Base-by-base conservation (phyloP, 805 yeast genomes). In the Starmerella apis region DNA sequence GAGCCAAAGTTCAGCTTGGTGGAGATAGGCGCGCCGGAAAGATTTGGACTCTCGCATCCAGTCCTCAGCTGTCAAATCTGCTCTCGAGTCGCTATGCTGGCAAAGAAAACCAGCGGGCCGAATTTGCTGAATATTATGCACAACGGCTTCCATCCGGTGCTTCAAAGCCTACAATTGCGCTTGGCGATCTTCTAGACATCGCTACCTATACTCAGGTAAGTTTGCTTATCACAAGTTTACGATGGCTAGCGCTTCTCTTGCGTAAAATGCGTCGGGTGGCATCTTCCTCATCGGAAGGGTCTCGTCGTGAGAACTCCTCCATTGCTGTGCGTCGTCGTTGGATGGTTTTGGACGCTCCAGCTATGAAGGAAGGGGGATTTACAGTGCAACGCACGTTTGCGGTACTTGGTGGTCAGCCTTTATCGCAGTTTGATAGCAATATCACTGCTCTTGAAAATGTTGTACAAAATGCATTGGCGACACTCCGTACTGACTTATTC, bases 171-270 rank as follows among this genome's bases (percentile, higher is more conserved):
- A 30, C 51, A 1, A 44, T 77, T 9, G 64, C 66, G 5, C 73
- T 73, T 46, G 73, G 72, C 22, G 85, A 80, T 53, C 60, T 78
- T 13, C 66, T 83, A 39, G 84, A 78, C 52, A 62, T 68, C 16
- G 72, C 72, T 13, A 69, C 77, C 13, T 71, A 80, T 55, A 71
- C 72, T 43, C 71, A 74, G 19, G 68, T 80, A 3, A 68, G 80
- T 11, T 66, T 77, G 47, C 66, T 84, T 39, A 66, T 79, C 18
- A 69, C 75, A 13, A 75, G 83, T 3, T 56, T 81, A 1, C 66
- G 71, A 16, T 77, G 86, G 79, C 66, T 80, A 2, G 63, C 77
- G 36, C 58, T 68, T 16, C 80, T 87, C 83, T 68, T 84, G 39
- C 81, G 84, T 0, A 60, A 60, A 4, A 64, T 80, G 60, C 69